Percentiles rank a stretch among this genome's conserved stretches.
phyloP scores from a whole-genome alignment of 2,329 filamentous ascomycete genomes.

The Cladosporium cucumerinum region DNA sequence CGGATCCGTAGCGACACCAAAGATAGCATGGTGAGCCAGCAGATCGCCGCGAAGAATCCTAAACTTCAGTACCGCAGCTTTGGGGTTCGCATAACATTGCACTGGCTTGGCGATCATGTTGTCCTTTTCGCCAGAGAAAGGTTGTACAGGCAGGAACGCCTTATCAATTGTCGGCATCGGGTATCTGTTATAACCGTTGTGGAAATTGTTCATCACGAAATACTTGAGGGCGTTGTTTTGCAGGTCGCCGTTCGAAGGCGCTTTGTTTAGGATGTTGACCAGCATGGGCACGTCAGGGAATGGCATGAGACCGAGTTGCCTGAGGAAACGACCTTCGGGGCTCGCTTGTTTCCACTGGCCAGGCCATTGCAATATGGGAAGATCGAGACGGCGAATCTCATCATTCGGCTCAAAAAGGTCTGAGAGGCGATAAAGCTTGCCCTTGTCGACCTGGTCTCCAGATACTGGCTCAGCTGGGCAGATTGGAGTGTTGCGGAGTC shows the following conservation, averaged over 20 bases:
- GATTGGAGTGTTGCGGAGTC: conserved; percentile 72
- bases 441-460: conserved; percentile 36
- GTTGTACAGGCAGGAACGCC: conserved; percentile 67
- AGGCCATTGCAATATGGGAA: conserved; percentile 82
- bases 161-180: conserved; percentile 50
- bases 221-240: conserved; percentile 73
- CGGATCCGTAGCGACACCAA: conserved; percentile 81
- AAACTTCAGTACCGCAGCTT: conserved; percentile 75
- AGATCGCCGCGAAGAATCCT: conserved; percentile 72
- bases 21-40: conserved; percentile 76
- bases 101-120: conserved; percentile 64
- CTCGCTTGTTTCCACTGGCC: conserved; percentile 64
- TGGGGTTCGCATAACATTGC: conserved; percentile 78
- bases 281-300: conserved; percentile 71
- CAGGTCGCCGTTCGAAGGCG: conserved; percentile 54
- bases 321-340: conserved; percentile 71
- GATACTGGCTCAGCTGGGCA: conserved; percentile 67
- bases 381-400: conserved; percentile 62
- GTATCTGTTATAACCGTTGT: conserved; percentile 69
- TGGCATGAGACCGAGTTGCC: conserved; percentile 67
- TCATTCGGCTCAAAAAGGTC: conserved; percentile 80
- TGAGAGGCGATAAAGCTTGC: conserved; percentile 63
- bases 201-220: conserved; percentile 75
- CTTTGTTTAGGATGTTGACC: conserved; percentile 70
- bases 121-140: conserved; percentile 54